Percentiles rank a stretch among this genome's conserved stretches.
These are phyloP conservation scores for Cladophialophora chaetospira DNA, from an alignment of 2,329 filamentous ascomycete genomes.

Conservation along the genomic window DNA sequence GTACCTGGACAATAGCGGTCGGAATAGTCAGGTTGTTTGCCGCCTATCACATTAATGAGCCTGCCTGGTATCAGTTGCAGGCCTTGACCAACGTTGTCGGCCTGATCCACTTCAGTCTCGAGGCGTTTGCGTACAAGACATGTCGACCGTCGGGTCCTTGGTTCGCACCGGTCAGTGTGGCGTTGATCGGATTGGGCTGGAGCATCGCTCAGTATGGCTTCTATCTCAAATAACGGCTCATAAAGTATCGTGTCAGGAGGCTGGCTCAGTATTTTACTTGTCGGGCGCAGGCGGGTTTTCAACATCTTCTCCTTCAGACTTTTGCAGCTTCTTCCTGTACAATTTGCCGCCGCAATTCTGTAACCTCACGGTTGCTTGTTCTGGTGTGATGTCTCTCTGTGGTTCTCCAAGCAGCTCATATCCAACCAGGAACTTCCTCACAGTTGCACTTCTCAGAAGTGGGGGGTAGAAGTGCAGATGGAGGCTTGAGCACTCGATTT, in stretches of 20 bases:
- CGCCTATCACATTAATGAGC: constrained; percentile 75
- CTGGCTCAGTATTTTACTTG: constrained; percentile 1
- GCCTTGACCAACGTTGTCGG: constrained; percentile 82
- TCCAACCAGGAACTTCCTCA: constrained; percentile 93
- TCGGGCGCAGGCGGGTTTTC: constrained; percentile 22
- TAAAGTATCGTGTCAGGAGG: not conserved
- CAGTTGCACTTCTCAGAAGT: constrained; percentile 84
- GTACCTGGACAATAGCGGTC: constrained; percentile 82
- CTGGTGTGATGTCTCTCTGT: constrained; percentile 96
- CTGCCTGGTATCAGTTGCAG: constrained; percentile 74
- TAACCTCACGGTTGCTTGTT: constrained; percentile 82
- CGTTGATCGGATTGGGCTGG: constrained; percentile 59
- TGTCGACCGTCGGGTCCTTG: constrained; percentile 65
- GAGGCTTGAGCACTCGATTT: constrained; percentile 84
- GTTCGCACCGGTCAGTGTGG: constrained; percentile 60
- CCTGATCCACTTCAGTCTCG: constrained; percentile 73
- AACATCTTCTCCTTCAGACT: constrained; percentile 15
- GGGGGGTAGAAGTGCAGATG: constrained; percentile 99
- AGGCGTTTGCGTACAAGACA: constrained; percentile 78
- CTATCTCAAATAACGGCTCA: constrained; percentile 57
- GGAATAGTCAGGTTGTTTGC: constrained; percentile 78
- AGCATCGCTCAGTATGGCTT: constrained; percentile 68
- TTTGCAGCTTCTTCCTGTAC: constrained; percentile 68
- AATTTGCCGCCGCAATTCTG: constrained; percentile 76
- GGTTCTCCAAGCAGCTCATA: constrained; percentile 97